Conservation (phyloP, 208 protist species). For the Phytomonas sp. region DNA sequence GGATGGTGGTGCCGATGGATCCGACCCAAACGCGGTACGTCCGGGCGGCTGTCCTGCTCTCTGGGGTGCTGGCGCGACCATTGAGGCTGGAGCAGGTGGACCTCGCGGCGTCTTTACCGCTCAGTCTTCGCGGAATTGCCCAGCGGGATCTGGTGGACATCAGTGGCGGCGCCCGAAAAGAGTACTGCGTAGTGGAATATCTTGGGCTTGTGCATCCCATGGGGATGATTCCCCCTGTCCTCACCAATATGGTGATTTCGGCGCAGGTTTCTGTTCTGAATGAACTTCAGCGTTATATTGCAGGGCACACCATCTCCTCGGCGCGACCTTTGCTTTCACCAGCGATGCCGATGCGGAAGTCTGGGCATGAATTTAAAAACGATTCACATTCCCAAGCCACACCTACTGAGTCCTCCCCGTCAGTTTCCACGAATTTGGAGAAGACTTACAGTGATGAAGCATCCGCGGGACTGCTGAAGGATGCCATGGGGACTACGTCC, state of each 20-base stretch:
- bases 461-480: neutral
- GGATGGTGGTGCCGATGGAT: slow-evolving; percentile 45
- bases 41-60: slow-evolving; percentile 47
- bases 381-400: neutral
- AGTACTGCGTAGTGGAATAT: slow-evolving; percentile 56
- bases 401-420: neutral
- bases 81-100: slow-evolving; percentile 11
- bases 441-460: neutral
- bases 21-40: slow-evolving; percentile 56
- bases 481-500: neutral
- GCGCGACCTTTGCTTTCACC: slow-evolving; percentile 6
- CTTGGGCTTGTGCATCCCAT: slow-evolving; percentile 70
- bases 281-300: slow-evolving; percentile 41
- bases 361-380: neutral
- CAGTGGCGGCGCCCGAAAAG: neutral
- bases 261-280: slow-evolving; percentile 37
- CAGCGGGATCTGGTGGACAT: neutral
- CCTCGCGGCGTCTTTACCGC: slow-evolving; percentile 3
- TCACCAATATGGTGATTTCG: slow-evolving; percentile 60
- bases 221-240: slow-evolving; percentile 48
- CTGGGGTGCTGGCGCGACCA: slow-evolving; percentile 50
- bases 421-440: neutral
- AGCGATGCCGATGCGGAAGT: neutral
- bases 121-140: slow-evolving; percentile 9
- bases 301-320: slow-evolving; percentile 21